Conservation (phyloP, 148 eudicot species). For the Spergularia bocconei region DNA sequence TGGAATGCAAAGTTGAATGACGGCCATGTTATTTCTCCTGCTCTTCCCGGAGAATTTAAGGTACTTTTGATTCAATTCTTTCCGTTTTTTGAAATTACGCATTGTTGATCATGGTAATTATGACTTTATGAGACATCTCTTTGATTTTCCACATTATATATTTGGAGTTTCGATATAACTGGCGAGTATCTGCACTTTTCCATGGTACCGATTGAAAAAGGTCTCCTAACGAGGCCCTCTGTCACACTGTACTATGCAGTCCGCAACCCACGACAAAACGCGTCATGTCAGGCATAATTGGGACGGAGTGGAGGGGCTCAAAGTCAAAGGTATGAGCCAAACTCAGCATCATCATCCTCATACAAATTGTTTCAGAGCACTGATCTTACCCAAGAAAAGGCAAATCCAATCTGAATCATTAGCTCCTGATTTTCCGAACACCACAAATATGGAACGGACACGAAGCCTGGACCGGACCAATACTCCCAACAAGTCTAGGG, state of each 20-base stretch:
- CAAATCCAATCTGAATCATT: conserved; percentile 9
- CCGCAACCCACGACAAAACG: neutral
- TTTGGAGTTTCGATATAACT: no score
- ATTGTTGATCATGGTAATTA: no score
- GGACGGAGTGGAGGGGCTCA: conserved; percentile 11
- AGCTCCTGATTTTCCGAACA: conserved; percentile 1
- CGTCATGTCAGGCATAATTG: neutral
- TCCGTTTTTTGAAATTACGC: no score
- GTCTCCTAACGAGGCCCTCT: no score
- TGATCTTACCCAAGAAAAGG: conserved; percentile 21
- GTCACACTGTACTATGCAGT: conserved; percentile 6
- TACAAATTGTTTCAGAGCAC: conserved; percentile 17
- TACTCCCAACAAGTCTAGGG: neutral
- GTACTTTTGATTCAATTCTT: no score
- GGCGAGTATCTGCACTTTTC: no score
- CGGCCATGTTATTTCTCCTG: no score
- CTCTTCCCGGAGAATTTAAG: no score
- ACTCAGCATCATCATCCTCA: neutral
- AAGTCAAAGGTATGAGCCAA: neutral
- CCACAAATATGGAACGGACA: neutral
- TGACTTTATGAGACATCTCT: no score
- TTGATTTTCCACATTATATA: no score
- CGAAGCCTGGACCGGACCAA: neutral
- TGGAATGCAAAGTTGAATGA: no score
- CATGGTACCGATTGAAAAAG: no score